A percentile compares a stretch with the other conserved stretches of the same genome.
These are phyloP conservation scores for Teunomyces stri DNA, from an alignment of 805 yeast species.

Conservation along the genomic window DNA sequence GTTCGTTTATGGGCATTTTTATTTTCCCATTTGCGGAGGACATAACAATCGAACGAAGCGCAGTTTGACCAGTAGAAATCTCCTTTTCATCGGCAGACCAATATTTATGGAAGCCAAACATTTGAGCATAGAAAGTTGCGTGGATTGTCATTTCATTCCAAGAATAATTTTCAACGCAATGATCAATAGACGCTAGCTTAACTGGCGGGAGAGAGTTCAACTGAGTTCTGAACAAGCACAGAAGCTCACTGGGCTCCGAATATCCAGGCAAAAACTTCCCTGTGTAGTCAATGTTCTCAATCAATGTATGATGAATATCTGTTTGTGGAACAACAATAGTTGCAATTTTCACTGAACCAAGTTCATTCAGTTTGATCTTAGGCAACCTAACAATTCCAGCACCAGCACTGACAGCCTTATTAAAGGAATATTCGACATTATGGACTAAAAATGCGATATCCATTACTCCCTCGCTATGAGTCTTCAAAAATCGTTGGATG, in stretches of 20 bases:
- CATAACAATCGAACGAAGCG: constrained; percentile 75
- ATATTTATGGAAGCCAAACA: constrained; percentile 71
- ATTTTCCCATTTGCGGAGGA: constrained; percentile 60
- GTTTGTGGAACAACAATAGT: constrained; percentile 43
- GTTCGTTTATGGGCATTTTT: constrained; percentile 85
- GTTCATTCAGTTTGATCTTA: constrained; percentile 33
- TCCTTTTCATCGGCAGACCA: constrained; percentile 85
- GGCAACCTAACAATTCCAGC: constrained; percentile 40
- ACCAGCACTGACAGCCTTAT: constrained; percentile 51
- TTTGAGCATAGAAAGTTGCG: constrained; percentile 57
- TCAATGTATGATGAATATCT: constrained; percentile 68
- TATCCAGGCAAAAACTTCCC: constrained; percentile 56
- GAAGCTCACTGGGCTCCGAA: constrained; percentile 9
- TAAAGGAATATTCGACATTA: constrained; percentile 44
- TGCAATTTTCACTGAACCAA: constrained; percentile 56
- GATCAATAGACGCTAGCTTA: constrained; percentile 55
- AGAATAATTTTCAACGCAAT: constrained; percentile 75
- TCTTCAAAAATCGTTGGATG: constrained; percentile 24
- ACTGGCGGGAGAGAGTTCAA: constrained; percentile 29
- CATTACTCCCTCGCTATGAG: constrained; percentile 79
- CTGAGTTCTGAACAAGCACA: constrained; percentile 2
- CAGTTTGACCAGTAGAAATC: constrained; percentile 66
- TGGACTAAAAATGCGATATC: constrained; percentile 69
- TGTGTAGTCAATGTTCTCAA: constrained; percentile 44
- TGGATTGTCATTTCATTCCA: constrained; percentile 64